These are phyloP conservation scores for Taxillus chinensis DNA, from an alignment of 164 flowering plant genomes.

Conservation along the genomic window DNA sequence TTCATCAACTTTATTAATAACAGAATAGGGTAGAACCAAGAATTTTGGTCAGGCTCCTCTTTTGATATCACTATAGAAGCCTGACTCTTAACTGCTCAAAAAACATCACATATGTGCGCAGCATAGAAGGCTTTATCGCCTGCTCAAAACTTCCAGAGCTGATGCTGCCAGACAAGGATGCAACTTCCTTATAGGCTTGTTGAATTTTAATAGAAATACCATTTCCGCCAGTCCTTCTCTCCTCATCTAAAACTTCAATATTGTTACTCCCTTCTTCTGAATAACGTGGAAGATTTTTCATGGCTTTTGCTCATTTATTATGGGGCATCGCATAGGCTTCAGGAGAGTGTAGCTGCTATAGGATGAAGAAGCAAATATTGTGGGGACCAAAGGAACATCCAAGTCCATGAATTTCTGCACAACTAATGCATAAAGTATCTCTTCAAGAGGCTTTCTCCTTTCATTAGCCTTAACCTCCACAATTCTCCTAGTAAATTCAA, in stretches of 20 bases:
- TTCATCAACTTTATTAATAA: too few relatives aligned
- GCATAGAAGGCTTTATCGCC: conserved; percentile 47
- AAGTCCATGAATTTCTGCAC: conserved; percentile 95
- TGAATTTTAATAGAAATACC: conserved; percentile 9
- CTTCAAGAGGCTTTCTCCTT: conserved; percentile 73
- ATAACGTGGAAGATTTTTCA: conserved; percentile 61
- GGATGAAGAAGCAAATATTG: conserved; percentile 31
- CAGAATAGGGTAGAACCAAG: too few relatives aligned
- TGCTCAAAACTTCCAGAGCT: conserved; percentile 47
- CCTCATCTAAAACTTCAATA: conserved; percentile 24
- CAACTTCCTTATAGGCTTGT: conserved; percentile 50
- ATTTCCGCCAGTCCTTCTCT: conserved; percentile 15
- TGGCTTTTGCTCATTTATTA: conserved; percentile 79
- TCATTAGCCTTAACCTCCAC: conserved; percentile 89
- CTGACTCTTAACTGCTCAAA: conserved; percentile 27
- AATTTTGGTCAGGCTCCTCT: too few relatives aligned
- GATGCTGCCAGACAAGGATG: conserved; percentile 38
- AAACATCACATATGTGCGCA: conserved; percentile 78
- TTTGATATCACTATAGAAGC: too few relatives aligned
- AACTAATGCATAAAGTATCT: conserved; percentile 77
- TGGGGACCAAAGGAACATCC: conserved; percentile 56
- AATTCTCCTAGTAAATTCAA: conserved; percentile 53
- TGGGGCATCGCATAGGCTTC: conserved; percentile 93
- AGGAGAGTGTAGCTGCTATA: conserved; percentile 65
- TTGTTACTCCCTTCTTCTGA: conserved; percentile 25